phyloP scores from a whole-genome alignment of 2,329 filamentous ascomycete species.

The Torrubiellomyces zombiae region DNA sequence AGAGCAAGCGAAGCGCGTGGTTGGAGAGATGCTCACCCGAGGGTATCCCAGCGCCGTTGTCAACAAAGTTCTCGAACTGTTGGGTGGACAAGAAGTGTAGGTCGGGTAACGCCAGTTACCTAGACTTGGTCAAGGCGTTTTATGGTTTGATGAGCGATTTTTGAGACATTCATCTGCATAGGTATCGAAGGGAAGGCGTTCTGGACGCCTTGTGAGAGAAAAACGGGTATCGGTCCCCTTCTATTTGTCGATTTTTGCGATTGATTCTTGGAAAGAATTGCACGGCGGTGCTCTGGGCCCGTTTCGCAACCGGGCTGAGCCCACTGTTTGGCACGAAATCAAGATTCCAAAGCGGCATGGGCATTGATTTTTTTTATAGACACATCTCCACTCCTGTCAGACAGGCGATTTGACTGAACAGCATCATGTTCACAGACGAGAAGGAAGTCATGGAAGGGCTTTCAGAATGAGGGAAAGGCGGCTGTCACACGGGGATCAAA shows the following conservation, averaged over 20 bases:
- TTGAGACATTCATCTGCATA: conserved; percentile 9
- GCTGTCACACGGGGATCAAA: conserved; percentile 8
- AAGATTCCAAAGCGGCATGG: conserved; percentile 3
- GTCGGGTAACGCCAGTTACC: conserved; percentile 12
- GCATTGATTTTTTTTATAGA: conserved; percentile 19
- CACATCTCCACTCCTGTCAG: conserved; percentile 31
- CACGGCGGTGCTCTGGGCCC: conserved; percentile 13
- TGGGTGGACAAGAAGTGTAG: conserved; percentile 39
- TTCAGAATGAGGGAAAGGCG: conserved; percentile 4
- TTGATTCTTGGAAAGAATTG: conserved; percentile 3
- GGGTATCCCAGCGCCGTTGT: conserved; percentile 87
- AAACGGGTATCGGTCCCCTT: conserved; percentile 1
- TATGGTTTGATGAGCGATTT: conserved; percentile 7
- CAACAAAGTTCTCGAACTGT: conserved; percentile 82
- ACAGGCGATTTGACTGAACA: conserved; percentile 13
- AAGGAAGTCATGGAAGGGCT: conserved; percentile 1
- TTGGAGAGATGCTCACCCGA: conserved; percentile 76
- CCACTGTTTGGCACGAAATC: conserved; percentile 3
- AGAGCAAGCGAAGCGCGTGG: conserved; percentile 57
- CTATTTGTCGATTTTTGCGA: conserved; percentile 1
- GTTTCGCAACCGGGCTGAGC: conserved; percentile 9
- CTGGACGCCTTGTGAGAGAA: conserved; percentile 3
- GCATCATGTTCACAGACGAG: conserved; percentile 10
- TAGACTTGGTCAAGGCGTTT: neutral
- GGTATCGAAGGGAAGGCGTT: conserved; percentile 7